phyloP scores from a whole-genome alignment of 768 basidiomycete species.

The Mrakia blollopis region DNA sequence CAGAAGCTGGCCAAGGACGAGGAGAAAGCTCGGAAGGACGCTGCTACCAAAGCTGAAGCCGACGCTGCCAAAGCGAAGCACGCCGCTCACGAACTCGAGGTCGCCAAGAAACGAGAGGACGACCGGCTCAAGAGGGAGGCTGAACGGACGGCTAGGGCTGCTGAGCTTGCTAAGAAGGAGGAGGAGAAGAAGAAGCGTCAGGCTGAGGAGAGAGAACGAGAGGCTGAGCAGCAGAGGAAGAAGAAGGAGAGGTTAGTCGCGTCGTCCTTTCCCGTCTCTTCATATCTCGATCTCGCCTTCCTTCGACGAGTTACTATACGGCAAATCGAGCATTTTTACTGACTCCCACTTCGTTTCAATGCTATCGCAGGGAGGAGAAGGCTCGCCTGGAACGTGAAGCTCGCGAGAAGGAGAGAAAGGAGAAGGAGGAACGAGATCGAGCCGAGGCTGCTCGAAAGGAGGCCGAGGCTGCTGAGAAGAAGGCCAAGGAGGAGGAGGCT shows the following conservation, averaged over 20 bases:
- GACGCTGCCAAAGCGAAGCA: conserved; percentile 71
- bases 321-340: neutral
- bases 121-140: conserved; percentile 74
- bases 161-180: conserved; percentile 70
- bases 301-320: too few species aligned
- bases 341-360: conserved; percentile 35
- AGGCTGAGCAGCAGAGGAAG: conserved; percentile 65
- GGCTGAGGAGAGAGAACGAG: conserved; percentile 72
- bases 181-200: conserved; percentile 72
- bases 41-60: conserved; percentile 62
- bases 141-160: conserved; percentile 50
- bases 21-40: conserved; percentile 73
- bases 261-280: neutral
- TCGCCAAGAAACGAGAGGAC: conserved; percentile 76
- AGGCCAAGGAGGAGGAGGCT: conserved; percentile 42
- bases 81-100: conserved; percentile 71
- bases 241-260: conserved; percentile 42
- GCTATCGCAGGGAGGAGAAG: conserved; percentile 52
- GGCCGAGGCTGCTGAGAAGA: conserved; percentile 49
- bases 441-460: conserved; percentile 22
- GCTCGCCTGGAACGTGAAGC: conserved; percentile 39
- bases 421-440: conserved; percentile 32
- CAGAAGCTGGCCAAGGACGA: conserved; percentile 92
- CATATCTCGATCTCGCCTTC: neutral
- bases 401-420: conserved; percentile 31